These are phyloP conservation scores for Nakazawaea peltata DNA, from an alignment of 805 yeast genomes.

Conservation along the genomic window DNA sequence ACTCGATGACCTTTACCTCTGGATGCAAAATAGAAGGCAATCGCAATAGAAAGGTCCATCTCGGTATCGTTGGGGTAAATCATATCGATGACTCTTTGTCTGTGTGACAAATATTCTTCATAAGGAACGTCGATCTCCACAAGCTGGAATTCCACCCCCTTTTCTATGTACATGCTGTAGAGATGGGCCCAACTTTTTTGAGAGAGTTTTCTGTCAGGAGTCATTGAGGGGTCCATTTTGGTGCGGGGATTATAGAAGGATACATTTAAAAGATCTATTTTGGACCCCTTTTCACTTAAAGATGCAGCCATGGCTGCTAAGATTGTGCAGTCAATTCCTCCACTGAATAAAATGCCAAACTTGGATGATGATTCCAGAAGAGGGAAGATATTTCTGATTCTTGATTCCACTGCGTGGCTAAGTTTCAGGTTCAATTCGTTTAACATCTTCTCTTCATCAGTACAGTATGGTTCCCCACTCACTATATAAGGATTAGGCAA, in stretches of 20 bases:
- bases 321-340: constrained; percentile 91
- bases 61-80: constrained; percentile 85
- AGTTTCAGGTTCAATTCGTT: constrained; percentile 22
- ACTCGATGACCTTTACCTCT: constrained; percentile 37
- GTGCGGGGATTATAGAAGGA: constrained; percentile 90
- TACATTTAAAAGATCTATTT: constrained; percentile 78
- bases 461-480: constrained; percentile 5
- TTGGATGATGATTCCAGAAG: constrained; percentile 27
- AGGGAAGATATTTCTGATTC: constrained; percentile 60
- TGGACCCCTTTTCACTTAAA: constrained; percentile 20
- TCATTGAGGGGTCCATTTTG: constrained; percentile 43
- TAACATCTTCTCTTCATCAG: constrained; percentile 3
- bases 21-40: constrained; percentile 91
- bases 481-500: constrained; percentile 14
- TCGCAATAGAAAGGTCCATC: constrained; percentile 93
- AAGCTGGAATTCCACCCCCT: constrained; percentile 33
- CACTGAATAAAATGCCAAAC: constrained; percentile 74
- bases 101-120: constrained; percentile 47
- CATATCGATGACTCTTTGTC: constrained; percentile 45
- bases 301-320: constrained; percentile 49
- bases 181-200: constrained; percentile 51
- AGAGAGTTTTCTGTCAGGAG: constrained; percentile 84
- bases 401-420: constrained; percentile 30
- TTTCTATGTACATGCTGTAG: constrained; percentile 28
- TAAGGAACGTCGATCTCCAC: constrained; percentile 71